Evolutionary conservation across 495 filamentous ascomycete species (phyloP), one percentile per base, ranked within the genome.

Genomic region (Echria macrotheca): DNA sequence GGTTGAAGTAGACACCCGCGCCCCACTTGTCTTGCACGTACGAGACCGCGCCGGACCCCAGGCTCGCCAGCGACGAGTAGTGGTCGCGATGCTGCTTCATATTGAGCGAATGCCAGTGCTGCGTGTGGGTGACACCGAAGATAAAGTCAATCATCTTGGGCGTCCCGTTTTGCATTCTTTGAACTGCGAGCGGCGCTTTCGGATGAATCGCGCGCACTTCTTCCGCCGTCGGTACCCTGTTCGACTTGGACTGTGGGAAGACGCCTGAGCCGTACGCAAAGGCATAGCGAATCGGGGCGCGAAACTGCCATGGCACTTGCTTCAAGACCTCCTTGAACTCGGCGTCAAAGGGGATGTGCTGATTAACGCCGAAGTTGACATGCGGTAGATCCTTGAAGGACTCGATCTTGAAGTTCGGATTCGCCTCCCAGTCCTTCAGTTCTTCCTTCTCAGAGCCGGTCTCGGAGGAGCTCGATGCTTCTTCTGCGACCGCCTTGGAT

Each of bases 121-220:
- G 87, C 2, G 87, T 90, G 65, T 95, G 87, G 4, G 85, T 87
- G 10, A 97, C 91, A 25, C 93, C 94, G 56, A 97, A 95, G 47
- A 98, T 94, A 59, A 97, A 93, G 65, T 98, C 93, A 55, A 98
- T 95, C 86, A 97, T 94, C 67, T 96, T 96, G 7, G 85, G 87
- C 1, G 81, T 83, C 31, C 87, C 87, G 58, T 86, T 81, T 61
- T 96, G 91, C 53, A 87, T 85, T 28, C 85, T 84, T 42, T 81
- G 70, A 26, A 95, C 84, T 9, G 87, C 88, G 19, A 77, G 66
- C 15, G 86, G 87, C 2, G 88, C 79, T 44, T 88, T 81, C 2
- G 89, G 82, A 56, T 96, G 90, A 21, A 85, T 74, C 15, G 72
- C 71, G 26, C 72, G 71, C n/a, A 76, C 69, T 53, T 77, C 73